Conservation (phyloP, 139 green algal genomes). For the Mesotaenium endlicherianum region DNA sequence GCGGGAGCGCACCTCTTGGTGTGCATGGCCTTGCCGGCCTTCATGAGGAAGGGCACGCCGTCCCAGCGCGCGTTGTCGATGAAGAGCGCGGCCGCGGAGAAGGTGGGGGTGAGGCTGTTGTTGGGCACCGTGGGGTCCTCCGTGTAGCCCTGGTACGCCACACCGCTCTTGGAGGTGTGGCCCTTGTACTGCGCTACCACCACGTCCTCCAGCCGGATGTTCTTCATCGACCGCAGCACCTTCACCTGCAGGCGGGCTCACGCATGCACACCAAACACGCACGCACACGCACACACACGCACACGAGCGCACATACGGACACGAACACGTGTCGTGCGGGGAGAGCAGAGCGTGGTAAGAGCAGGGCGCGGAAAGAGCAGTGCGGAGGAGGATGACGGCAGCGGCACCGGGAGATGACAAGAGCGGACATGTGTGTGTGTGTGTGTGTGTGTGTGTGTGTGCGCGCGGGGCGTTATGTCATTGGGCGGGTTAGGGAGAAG, state of each 20-base stretch:
- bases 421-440: too few relatives aligned
- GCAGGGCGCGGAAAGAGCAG: not conserved
- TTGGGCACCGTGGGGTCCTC: constrained; percentile 93
- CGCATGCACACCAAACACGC: too few relatives aligned
- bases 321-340: not conserved
- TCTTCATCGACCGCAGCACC: constrained; percentile 84
- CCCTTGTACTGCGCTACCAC: constrained; percentile 94
- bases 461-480: too few relatives aligned
- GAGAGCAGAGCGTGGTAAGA: not conserved
- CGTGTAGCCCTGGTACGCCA: constrained; percentile 79
- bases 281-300: too few relatives aligned
- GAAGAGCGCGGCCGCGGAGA: constrained; percentile 85
- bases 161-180: constrained; percentile 8
- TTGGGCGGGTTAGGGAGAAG: too few relatives aligned
- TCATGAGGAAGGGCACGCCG: constrained; percentile 97
- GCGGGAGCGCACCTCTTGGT: constrained; percentile 34
- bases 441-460: too few relatives aligned
- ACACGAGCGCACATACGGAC: too few relatives aligned
- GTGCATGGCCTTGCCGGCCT: constrained; percentile 96
- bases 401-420: too few relatives aligned
- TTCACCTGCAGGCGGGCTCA: constrained; percentile 81
- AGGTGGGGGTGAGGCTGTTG: constrained; percentile 81
- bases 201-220: constrained; percentile 83
- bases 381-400: not conserved
- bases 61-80: constrained; percentile 98